phyloP scores from a whole-genome alignment of 2,329 filamentous ascomycete genomes.

The Ophidiomyces ophidiicola region DNA sequence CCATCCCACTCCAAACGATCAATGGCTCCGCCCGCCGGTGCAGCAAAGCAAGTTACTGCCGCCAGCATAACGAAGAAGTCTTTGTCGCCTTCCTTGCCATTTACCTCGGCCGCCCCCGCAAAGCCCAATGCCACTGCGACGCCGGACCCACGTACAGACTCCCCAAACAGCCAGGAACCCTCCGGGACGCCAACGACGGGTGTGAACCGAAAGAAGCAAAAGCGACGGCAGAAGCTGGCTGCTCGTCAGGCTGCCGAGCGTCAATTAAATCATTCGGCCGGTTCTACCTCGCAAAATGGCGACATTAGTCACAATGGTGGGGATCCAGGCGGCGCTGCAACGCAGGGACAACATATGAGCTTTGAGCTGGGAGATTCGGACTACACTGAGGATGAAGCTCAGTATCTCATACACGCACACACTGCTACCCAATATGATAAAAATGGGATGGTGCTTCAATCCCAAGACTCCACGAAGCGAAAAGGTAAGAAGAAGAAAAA shows the following conservation, averaged over 20 bases:
- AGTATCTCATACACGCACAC: conserved; percentile 26
- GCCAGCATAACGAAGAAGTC: conserved; percentile 10
- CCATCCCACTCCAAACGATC: conserved; percentile 17
- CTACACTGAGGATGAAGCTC: conserved; percentile 43
- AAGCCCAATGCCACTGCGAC: not conserved
- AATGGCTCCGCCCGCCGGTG: conserved; percentile 12
- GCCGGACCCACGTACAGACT: conserved; percentile 21
- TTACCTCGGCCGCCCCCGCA: conserved; percentile 8
- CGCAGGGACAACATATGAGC: conserved; percentile 3
- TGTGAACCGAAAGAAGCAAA: conserved; percentile 91
- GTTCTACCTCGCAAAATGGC: conserved; percentile 27
- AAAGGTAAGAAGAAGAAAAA: conserved; percentile 34
- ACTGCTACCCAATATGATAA: conserved; percentile 18
- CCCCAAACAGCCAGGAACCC: conserved; percentile 11
- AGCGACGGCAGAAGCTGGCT: conserved; percentile 72
- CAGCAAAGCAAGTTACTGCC: conserved; percentile 9
- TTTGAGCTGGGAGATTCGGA: conserved; percentile 36
- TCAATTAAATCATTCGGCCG: conserved; percentile 25
- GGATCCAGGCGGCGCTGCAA: conserved; percentile 22
- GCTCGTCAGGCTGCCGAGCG: conserved; percentile 54
- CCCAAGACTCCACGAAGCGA: conserved; percentile 17
- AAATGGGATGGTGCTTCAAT: conserved; percentile 17
- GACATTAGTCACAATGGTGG: conserved; percentile 14
- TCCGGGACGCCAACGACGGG: conserved; percentile 1
- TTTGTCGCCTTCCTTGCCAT: conserved; percentile 4